Conservation (phyloP, 345 rosid genomes). For the Corchorus olitorius region DNA sequence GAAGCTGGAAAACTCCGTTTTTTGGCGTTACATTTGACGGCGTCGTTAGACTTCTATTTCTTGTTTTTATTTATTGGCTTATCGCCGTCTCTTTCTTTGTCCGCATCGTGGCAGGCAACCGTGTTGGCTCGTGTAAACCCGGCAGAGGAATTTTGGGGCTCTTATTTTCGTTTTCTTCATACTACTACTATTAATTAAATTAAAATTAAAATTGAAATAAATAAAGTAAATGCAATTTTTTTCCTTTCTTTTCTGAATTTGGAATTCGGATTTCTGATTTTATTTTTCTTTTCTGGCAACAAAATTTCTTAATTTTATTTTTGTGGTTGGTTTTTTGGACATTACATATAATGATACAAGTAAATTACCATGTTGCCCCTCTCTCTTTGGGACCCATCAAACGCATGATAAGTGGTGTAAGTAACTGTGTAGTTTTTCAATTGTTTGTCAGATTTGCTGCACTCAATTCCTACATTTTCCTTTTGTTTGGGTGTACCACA, state of each 20-base stretch:
- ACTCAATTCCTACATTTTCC: background rate
- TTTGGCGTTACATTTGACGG: slow-evolving; percentile 12
- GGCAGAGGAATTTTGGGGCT: slow-evolving; percentile 24
- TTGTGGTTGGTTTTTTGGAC: slow-evolving; percentile 1
- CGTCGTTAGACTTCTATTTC: slow-evolving; percentile 12
- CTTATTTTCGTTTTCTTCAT: background rate
- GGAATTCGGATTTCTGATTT: too few species aligned
- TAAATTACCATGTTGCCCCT: slow-evolving; percentile 26
- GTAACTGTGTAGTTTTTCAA: slow-evolving; percentile 14
- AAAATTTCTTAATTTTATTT: background rate
- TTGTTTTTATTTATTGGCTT: background rate
- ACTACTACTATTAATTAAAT: too few species aligned
- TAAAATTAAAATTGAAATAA: background rate
- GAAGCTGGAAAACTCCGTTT: background rate
- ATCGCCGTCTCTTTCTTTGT: slow-evolving; percentile 34
- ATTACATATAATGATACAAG: background rate
- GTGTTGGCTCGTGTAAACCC: slow-evolving; percentile 41
- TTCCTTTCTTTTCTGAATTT: background rate
- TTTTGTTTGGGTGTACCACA: background rate
- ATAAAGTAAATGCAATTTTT: background rate
- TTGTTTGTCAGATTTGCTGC: slow-evolving; percentile 10
- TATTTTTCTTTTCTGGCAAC: background rate
- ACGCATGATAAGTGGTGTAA: slow-evolving; percentile 1
- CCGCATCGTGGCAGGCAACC: slow-evolving; percentile 43
- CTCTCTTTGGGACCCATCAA: slow-evolving; percentile 25